Percentiles rank a stretch among this genome's conserved stretches.
Conservation (phyloP, 139 green algal genomes). For the Chlamydomonas sp. region DNA sequence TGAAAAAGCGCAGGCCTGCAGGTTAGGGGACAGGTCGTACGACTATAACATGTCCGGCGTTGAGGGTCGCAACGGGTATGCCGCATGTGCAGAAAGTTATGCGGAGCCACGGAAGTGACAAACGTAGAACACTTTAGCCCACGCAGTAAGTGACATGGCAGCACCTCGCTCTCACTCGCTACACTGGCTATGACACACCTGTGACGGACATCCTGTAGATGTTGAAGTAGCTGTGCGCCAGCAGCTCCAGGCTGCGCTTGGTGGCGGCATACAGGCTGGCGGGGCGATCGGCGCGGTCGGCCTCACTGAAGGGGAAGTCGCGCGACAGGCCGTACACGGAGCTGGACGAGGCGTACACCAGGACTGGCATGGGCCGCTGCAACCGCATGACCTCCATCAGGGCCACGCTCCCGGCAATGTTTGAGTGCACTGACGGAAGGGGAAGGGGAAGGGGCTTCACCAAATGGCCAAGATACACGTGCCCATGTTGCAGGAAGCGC, state of each 20-base stretch:
- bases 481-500: too few species aligned
- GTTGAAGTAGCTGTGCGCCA: conserved; percentile 82
- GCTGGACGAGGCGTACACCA: conserved; percentile 80
- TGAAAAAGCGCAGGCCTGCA: conserved; percentile 85
- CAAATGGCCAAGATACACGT: too few species aligned
- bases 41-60: background rate
- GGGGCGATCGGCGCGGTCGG: conserved; percentile 67
- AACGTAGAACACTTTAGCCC: too few species aligned
- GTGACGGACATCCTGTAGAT: conserved; percentile 79
- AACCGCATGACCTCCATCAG: conserved; percentile 76
- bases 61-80: too few species aligned
- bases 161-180: background rate
- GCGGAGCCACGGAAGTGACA: conserved; percentile 17
- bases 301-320: conserved; percentile 61
- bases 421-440: conserved; percentile 57
- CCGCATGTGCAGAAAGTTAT: background rate
- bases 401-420: conserved; percentile 74
- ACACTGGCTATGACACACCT: background rate
- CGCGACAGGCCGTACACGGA: conserved; percentile 83
- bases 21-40: conserved; percentile 38
- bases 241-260: conserved; percentile 75
- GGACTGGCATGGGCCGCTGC: conserved; percentile 54
- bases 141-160: too few species aligned
- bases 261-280: conserved; percentile 85
- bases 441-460: too few species aligned